Conservation (phyloP, 352 stramenopile species). For the Sclerospora graminicola region DNA sequence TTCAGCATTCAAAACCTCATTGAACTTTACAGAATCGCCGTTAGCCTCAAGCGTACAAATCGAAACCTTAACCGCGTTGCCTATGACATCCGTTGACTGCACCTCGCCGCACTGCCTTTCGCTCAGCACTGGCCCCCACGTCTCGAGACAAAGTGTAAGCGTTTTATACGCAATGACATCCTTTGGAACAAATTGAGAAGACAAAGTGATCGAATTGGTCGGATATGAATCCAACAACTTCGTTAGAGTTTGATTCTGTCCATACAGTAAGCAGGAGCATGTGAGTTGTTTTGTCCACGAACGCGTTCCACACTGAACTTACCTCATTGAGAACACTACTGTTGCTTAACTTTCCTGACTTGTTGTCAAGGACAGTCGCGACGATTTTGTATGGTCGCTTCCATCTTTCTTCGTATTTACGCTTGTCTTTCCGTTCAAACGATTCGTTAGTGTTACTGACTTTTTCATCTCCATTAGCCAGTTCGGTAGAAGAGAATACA, state of each 20-base stretch:
- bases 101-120: slow-evolving; percentile 54
- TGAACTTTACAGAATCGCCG: slow-evolving; percentile 5
- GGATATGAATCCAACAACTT: slow-evolving; percentile 23
- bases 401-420: slow-evolving; percentile 48
- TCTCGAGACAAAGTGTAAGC: slow-evolving; percentile 61
- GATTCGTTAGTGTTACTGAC: too few species aligned
- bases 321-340: slow-evolving; percentile 2
- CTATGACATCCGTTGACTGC: slow-evolving; percentile 3
- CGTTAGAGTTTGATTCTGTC: slow-evolving; percentile 23
- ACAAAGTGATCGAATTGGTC: neutral
- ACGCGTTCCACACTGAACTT: slow-evolving; percentile 2
- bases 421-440: slow-evolving; percentile 21
- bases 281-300: neutral
- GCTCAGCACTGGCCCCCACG: slow-evolving; percentile 61
- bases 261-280: slow-evolving; percentile 1
- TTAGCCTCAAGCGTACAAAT: slow-evolving; percentile 11
- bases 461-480: neutral
- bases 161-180: slow-evolving; percentile 71
- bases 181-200: slow-evolving; percentile 21
- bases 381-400: slow-evolving; percentile 76
- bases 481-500: neutral
- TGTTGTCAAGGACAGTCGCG: slow-evolving; percentile 39
- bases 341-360: neutral
- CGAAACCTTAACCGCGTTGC: slow-evolving; percentile 11
- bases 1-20: slow-evolving; percentile 8